A percentile compares a stretch with the other conserved stretches of the same genome.
Conservation (phyloP, 371 early-diverging fungal genomes). For the Synchytrium microbalum region DNA sequence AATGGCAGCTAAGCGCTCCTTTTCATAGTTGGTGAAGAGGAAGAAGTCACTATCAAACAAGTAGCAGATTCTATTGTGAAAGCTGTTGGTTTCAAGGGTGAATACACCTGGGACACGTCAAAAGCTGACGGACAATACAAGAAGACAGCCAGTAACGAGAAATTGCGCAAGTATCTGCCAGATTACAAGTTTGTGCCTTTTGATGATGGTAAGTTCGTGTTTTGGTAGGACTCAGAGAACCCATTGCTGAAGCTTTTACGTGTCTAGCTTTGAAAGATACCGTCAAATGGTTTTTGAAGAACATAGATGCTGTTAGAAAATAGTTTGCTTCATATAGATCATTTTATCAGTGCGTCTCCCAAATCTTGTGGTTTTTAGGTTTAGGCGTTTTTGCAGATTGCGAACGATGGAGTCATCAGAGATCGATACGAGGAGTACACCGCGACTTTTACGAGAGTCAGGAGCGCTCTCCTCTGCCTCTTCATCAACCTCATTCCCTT, state of each 20-base stretch:
- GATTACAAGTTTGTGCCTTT: constrained; percentile 79
- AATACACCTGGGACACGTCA: constrained; percentile 52
- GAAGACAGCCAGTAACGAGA: constrained; percentile 79
- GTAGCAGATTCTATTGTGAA: constrained; percentile 70
- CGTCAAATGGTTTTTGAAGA: constrained; percentile 70
- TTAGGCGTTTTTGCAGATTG: too few species aligned
- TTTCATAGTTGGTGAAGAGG: constrained; percentile 60
- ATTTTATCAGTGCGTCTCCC: too few species aligned
- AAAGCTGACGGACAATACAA: constrained; percentile 80
- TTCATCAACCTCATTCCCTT: too few species aligned
- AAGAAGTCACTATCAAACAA: constrained; percentile 74
- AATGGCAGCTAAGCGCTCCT: neutral
- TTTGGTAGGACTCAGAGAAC: neutral
- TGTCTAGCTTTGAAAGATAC: constrained; percentile 60
- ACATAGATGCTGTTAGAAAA: constrained; percentile 44
- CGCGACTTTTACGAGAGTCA: too few species aligned
- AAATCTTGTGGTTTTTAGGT: too few species aligned
- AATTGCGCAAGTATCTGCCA: constrained; percentile 62
- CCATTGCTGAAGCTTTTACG: constrained; percentile 5
- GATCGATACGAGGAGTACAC: too few species aligned
- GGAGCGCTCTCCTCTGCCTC: too few species aligned
- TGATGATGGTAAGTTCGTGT: constrained; percentile 45
- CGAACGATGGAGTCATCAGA: too few species aligned
- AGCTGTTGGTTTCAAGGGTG: constrained; percentile 56
- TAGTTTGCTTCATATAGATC: constrained; percentile 8